A percentile compares a stretch with the other conserved stretches of the same genome.
These are phyloP conservation scores for Diaporthe sp. DNA, from an alignment of 2,329 filamentous ascomycete genomes.

Conservation along the genomic window DNA sequence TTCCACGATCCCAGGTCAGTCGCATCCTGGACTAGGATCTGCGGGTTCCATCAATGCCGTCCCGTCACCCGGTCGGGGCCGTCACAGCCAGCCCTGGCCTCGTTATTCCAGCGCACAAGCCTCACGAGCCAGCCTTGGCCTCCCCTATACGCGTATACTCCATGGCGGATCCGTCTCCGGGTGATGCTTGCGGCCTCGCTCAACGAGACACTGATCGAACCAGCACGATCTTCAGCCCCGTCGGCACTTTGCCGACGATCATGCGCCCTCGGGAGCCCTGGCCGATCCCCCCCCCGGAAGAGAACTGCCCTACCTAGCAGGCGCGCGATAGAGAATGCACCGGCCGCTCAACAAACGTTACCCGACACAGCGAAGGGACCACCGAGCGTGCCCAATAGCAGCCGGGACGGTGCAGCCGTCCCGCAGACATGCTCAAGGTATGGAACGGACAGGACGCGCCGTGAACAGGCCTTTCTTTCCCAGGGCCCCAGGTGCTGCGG, in stretches of 20 bases:
- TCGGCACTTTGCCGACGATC: conserved; percentile 7
- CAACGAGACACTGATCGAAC: neutral
- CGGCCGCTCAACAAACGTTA: neutral
- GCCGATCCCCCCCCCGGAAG: neutral
- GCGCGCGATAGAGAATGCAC: neutral
- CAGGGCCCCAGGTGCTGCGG: neutral
- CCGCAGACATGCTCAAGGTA: neutral
- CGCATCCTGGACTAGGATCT: conserved; percentile 18
- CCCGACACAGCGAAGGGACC: neutral
- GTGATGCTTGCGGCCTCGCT: conserved; percentile 8
- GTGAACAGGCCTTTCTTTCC: neutral
- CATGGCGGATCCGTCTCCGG: neutral
- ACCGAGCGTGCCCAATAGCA: neutral
- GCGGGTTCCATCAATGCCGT: conserved; percentile 20
- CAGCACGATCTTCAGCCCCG: conserved; percentile 18
- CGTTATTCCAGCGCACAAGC: conserved; percentile 14
- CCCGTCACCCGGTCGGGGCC: conserved; percentile 18
- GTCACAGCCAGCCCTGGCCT: conserved; percentile 12
- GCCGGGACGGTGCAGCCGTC: neutral
- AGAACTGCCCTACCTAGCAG: neutral
- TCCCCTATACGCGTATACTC: neutral
- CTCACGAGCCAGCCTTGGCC: conserved; percentile 2
- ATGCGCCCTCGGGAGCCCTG: neutral
- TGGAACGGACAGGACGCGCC: neutral
- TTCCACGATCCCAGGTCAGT: conserved; percentile 22